These are phyloP conservation scores for Diplodia scrobiculata DNA, from an alignment of 2,329 filamentous ascomycete genomes.

Conservation along the genomic window DNA sequence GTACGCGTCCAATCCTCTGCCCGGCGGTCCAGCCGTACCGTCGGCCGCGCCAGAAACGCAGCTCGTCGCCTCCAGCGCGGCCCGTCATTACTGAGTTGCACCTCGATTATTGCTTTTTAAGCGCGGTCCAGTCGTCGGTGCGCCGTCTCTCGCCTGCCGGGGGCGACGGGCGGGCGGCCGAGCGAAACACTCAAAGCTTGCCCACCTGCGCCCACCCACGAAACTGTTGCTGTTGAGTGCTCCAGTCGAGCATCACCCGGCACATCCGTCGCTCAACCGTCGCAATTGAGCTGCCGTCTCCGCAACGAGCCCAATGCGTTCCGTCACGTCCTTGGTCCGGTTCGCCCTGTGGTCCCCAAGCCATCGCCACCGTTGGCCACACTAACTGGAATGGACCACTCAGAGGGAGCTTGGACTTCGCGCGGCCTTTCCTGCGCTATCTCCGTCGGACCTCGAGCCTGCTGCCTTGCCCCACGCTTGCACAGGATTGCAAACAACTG, in stretches of 20 bases:
- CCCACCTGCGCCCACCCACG: not conserved
- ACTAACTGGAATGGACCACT: slow-evolving; percentile 9
- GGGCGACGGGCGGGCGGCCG: not conserved
- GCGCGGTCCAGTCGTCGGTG: slow-evolving; percentile 2
- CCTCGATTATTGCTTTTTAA: not conserved
- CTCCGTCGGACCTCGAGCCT: slow-evolving; percentile 17
- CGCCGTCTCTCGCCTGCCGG: slow-evolving; percentile 16
- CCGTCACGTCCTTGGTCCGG: slow-evolving; percentile 12
- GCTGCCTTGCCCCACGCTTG: slow-evolving; percentile 7
- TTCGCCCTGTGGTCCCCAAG: slow-evolving; percentile 8
- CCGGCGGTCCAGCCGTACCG: not conserved
- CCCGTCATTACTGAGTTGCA: not conserved
- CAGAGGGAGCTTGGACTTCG: slow-evolving; percentile 9
- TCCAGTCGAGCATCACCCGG: slow-evolving; percentile 9
- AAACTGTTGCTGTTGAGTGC: not conserved
- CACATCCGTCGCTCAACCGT: slow-evolving; percentile 12
- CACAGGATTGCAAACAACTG: not conserved
- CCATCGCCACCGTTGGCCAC: slow-evolving; percentile 16
- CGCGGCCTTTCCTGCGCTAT: slow-evolving; percentile 15
- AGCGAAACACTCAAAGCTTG: slow-evolving; percentile 4
- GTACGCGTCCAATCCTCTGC: not conserved
- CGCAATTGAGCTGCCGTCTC: not conserved
- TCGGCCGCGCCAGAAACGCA: not conserved
- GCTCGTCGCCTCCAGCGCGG: not conserved
- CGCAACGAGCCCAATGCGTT: slow-evolving; percentile 3